Base-by-base conservation (phyloP, 2,329 filamentous ascomycete species). In the Cadophora gregata region DNA sequence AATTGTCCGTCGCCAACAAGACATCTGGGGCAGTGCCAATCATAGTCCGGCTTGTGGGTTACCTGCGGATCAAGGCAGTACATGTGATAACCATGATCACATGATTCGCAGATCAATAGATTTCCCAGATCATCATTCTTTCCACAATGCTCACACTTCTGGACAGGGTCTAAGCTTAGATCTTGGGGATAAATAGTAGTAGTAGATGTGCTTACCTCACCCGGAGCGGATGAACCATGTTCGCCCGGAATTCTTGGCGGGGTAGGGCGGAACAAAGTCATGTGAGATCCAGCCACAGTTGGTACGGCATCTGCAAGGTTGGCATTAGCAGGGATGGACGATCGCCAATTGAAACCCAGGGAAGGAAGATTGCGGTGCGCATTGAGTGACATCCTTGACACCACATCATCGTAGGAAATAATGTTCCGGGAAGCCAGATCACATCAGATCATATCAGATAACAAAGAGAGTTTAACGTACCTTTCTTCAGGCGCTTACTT, bases 21-120 rank as follows among this genome's bases (percentile, higher is more conserved):
- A 77, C 96, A 99, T 75, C 93, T 88, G 0, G 96, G 91, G 73
- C 96, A 99, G 77, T 98, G 95, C 96, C 96, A 99, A 75, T 98
- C 96, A 62, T 89, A 85, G 27, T 96, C 91, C 0, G 93, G 93
- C 70, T 91, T 88, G 9, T 85, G 82, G 73, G 90, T 91, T 51
- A 97, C 81, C 1, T 92, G 93, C 38, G 94, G 95, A 71, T 99
- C 96, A 24, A 98, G 86, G 75, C 96, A 99, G 67, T 88, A 85
- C 73, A 90, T 92, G 77, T 99, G 96, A 75, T 90, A 98, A 3
- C 91, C 90, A 75, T 92, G 86, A 69, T 98, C 95, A 79, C 96
- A 99, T 65, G 93, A 93, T 76, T 98, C 96, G 78, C 96, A 99
- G 4, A 93, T 80, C 4, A 97, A 82, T 21, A 97, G 86, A 58